Evolutionary conservation across 257 asterid genomes (phyloP).

Genomic region (Primulina eburnea): DNA sequence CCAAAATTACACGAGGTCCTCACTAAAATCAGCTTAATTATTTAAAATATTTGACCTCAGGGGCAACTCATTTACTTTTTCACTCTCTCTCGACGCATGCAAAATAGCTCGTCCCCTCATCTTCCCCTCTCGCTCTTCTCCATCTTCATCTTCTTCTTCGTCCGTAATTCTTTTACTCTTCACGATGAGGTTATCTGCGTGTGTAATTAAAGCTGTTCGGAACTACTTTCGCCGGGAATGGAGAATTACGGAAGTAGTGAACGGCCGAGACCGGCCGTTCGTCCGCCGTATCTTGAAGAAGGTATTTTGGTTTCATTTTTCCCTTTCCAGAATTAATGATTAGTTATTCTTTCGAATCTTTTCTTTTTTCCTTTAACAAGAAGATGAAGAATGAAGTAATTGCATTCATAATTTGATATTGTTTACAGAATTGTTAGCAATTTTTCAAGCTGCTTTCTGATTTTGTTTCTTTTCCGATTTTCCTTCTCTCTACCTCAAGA

Average conservation of each 20-base stretch:
- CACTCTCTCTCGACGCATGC: too few species aligned
- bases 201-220: constrained; percentile 17
- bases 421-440: not conserved
- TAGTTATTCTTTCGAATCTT: not conserved
- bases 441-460: not conserved
- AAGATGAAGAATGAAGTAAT: not conserved
- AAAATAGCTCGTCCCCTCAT: too few species aligned
- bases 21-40: too few species aligned
- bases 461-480: not conserved
- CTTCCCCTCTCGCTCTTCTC: constrained; percentile 1
- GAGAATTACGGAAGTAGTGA: not conserved
- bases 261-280: constrained; percentile 8
- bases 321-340: not conserved
- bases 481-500: too few species aligned
- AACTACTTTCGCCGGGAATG: constrained; percentile 9
- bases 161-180: not conserved
- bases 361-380: not conserved
- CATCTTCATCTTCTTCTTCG: not conserved
- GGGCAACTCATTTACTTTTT: too few species aligned
- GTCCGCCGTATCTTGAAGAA: constrained; percentile 12
- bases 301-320: not conserved
- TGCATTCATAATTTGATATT: not conserved
- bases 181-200: constrained; percentile 9
- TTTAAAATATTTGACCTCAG: too few species aligned
- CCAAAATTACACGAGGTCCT: too few species aligned